Percentiles rank a stretch among this genome's conserved stretches.
Evolutionary conservation across 345 rosid genomes (phyloP).

Genomic region (Gossypium australe): DNA sequence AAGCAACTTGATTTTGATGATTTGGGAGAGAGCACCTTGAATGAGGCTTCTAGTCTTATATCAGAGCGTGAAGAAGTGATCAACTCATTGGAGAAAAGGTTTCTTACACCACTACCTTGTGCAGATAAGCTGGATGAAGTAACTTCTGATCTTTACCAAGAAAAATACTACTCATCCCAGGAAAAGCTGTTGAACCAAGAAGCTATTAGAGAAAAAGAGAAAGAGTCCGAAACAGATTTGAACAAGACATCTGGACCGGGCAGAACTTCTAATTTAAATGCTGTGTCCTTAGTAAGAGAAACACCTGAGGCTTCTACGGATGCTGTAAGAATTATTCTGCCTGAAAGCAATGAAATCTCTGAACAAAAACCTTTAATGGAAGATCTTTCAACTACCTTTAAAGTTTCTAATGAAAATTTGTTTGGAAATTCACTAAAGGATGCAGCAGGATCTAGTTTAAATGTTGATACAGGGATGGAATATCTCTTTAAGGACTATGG

Average conservation of each 20-base stretch:
- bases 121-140: conserved; percentile 19
- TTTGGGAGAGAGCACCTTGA: conserved; percentile 23
- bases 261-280: conserved; percentile 21
- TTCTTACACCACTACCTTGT: conserved; percentile 17
- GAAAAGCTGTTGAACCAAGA: conserved; percentile 22
- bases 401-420: conserved; percentile 8
- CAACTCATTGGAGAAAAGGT: conserved; percentile 19
- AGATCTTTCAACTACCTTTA: conserved; percentile 7
- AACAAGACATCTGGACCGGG: conserved; percentile 19
- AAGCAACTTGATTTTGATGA: conserved; percentile 42
- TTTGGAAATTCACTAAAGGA: conserved; percentile 1
- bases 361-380: not conserved
- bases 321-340: not conserved
- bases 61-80: conserved; percentile 21
- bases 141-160: conserved; percentile 22
- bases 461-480: conserved; percentile 3
- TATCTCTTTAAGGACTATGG: not conserved
- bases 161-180: conserved; percentile 13
- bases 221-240: conserved; percentile 21
- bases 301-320: conserved; percentile 12
- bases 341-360: conserved; percentile 16
- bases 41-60: conserved; percentile 17
- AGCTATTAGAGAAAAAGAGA: conserved; percentile 16
- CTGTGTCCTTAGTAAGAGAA: conserved; percentile 11
- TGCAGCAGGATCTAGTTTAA: conserved; percentile 8